Evolutionary conservation across 1,284 basidiomycete species (phyloP).

Genomic region (Fomitopsis betulina): DNA sequence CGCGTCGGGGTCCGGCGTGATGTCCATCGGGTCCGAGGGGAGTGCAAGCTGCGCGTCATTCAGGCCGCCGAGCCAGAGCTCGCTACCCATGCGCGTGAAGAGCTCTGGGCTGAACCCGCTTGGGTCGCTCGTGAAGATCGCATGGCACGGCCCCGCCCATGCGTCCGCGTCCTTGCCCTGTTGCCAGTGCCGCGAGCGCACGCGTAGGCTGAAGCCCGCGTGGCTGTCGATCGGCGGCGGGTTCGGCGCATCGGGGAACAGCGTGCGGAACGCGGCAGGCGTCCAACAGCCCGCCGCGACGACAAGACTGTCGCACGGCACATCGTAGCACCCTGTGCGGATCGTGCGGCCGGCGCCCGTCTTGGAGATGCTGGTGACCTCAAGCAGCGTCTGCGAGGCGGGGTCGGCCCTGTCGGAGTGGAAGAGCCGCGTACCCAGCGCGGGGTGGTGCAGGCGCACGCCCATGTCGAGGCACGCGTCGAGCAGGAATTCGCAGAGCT

Average conservation of each 20-base stretch:
- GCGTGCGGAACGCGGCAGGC: constrained; percentile 41
- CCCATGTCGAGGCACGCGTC: constrained; percentile 36
- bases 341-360: constrained; percentile 12
- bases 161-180: constrained; percentile 1
- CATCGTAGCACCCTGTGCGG: constrained; percentile 18
- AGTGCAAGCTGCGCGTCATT: constrained; percentile 27
- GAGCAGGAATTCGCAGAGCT: constrained; percentile 49
- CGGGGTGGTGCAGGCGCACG: constrained; percentile 35
- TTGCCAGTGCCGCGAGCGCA: constrained; percentile 27
- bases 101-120: constrained; percentile 31
- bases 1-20: constrained; percentile 10
- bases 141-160: constrained; percentile 22
- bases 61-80: constrained; percentile 34
- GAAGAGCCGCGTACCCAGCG: constrained; percentile 23
- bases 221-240: constrained; percentile 27
- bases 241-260: constrained; percentile 38
- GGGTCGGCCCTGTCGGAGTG: constrained; percentile 8
- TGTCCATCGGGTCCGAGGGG: constrained; percentile 24
- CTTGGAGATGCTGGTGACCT: constrained; percentile 19
- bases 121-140: constrained; percentile 29
- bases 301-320: constrained; percentile 42
- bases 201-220: constrained; percentile 28
- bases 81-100: constrained; percentile 30
- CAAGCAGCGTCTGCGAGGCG: constrained; percentile 11
- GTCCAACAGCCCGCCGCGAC: constrained; percentile 65